These are phyloP conservation scores for Vaucheria bursata DNA, from an alignment of 352 stramenopile species.

Conservation along the genomic window DNA sequence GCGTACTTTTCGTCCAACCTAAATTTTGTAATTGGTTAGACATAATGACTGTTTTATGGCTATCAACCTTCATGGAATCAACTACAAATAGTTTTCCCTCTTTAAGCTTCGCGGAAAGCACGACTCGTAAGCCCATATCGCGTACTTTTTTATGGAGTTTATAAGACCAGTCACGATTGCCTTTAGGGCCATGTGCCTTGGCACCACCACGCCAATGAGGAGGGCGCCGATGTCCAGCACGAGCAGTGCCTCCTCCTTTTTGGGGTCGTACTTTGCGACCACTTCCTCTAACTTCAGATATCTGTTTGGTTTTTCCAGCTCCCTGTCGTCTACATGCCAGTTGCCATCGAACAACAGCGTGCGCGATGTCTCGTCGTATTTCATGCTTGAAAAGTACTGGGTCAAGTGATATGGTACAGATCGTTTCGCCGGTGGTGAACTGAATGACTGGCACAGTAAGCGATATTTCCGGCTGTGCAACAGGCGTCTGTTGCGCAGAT, in stretches of 20 bases:
- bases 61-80: constrained; percentile 48
- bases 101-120: constrained; percentile 64
- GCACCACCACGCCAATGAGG: constrained; percentile 67
- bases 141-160: constrained; percentile 69
- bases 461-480: background rate
- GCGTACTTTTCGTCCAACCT: background rate
- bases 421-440: background rate
- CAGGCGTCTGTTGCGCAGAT: background rate
- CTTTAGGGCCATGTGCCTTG: constrained; percentile 62
- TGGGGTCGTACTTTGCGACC: constrained; percentile 64
- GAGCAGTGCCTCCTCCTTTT: constrained; percentile 62
- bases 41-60: constrained; percentile 6
- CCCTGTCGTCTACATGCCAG: constrained; percentile 27
- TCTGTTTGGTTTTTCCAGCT: constrained; percentile 56
- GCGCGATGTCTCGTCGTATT: constrained; percentile 31
- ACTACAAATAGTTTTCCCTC: constrained; percentile 70
- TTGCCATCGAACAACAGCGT: constrained; percentile 43
- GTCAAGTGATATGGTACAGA: constrained; percentile 6
- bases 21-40: background rate
- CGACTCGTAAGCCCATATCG: constrained; percentile 54
- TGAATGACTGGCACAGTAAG: background rate
- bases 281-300: constrained; percentile 58
- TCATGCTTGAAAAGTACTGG: constrained; percentile 20
- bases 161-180: constrained; percentile 60
- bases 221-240: constrained; percentile 61